Evolutionary conservation across 2,329 filamentous ascomycete genomes (phyloP).

Genomic region (Plectosphaerella plurivora): DNA sequence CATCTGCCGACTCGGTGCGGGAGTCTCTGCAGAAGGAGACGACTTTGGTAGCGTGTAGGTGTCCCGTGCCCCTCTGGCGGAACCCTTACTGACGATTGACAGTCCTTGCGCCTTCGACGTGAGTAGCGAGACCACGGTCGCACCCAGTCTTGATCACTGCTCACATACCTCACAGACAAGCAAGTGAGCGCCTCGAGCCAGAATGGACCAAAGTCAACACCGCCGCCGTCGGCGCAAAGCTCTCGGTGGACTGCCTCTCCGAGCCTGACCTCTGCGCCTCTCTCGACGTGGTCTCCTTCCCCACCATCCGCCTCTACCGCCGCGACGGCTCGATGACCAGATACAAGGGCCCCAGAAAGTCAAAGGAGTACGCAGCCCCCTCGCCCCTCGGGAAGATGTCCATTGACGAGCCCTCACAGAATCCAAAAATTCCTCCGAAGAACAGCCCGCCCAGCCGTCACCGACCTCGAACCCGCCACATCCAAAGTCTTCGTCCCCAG

Average conservation of each 20-base stretch:
- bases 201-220: constrained; percentile 24
- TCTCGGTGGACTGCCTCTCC: constrained; percentile 36
- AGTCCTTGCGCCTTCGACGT: background rate
- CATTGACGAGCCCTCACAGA: constrained; percentile 7
- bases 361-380: constrained; percentile 24
- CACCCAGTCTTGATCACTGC: background rate
- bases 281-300: constrained; percentile 37
- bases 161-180: background rate
- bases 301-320: constrained; percentile 39
- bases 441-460: constrained; percentile 19
- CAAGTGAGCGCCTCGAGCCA: constrained; percentile 24
- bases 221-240: constrained; percentile 8
- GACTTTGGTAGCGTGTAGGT: constrained; percentile 1
- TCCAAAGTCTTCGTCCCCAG: constrained; percentile 25
- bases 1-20: background rate
- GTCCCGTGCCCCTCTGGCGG: background rate
- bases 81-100: background rate
- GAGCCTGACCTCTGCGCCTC: constrained; percentile 32
- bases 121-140: background rate
- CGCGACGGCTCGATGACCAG: constrained; percentile 23
- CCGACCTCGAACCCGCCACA: constrained; percentile 19
- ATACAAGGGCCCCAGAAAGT: constrained; percentile 39
- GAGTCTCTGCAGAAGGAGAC: background rate
- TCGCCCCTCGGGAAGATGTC: no score
- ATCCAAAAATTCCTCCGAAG: constrained; percentile 23